Conservation (phyloP, 2,329 filamentous ascomycete genomes). For the Botryosphaeria dothidea region DNA sequence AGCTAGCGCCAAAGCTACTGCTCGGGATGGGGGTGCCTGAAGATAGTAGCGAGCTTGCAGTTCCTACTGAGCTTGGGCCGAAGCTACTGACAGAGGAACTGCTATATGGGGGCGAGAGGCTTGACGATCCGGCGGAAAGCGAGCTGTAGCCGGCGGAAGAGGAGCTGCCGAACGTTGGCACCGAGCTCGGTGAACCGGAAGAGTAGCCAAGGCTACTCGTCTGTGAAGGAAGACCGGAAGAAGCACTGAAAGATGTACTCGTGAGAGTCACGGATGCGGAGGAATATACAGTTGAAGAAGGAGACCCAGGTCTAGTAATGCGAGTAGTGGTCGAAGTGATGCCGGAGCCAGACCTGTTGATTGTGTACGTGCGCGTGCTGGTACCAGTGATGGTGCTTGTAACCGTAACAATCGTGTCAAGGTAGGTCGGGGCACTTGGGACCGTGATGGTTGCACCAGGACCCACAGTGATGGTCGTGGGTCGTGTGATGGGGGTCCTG, state of each 20-base stretch:
- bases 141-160: no score
- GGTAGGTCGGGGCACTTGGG: not conserved
- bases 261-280: not conserved
- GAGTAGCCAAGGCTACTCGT: not conserved
- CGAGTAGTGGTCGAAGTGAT: not conserved
- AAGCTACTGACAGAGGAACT: no score
- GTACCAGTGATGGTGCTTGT: not conserved
- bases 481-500: not conserved
- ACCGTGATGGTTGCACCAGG: not conserved
- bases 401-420: constrained; percentile 1
- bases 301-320: not conserved
- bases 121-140: no score
- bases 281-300: not conserved
- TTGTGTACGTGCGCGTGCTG: not conserved
- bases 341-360: not conserved
- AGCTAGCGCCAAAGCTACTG: not conserved
- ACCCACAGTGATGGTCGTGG: not conserved
- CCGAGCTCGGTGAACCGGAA: not conserved
- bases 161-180: no score
- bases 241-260: not conserved
- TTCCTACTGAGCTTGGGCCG: no score
- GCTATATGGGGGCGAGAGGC: no score
- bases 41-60: no score
- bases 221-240: not conserved
- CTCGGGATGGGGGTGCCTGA: not conserved